Percentiles rank a stretch among this genome's conserved stretches.
Conservation (phyloP, 768 basidiomycete genomes). For the Dictyophora rubrovolvata region DNA sequence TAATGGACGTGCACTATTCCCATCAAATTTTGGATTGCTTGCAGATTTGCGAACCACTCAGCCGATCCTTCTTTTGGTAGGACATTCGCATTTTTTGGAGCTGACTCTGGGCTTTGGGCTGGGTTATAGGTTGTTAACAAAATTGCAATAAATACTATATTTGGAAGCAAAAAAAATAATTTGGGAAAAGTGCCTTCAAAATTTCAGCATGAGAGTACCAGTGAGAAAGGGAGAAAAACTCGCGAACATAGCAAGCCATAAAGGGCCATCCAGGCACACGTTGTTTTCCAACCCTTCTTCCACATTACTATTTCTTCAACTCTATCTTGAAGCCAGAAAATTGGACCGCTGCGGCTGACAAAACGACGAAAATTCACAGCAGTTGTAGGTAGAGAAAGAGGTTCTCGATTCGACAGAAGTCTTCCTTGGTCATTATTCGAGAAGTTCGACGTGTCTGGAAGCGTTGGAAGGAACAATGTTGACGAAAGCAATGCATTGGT, state of each 20-base stretch:
- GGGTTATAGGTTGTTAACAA: conserved; percentile 50
- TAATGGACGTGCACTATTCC: conserved; percentile 50
- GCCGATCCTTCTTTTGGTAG: conserved; percentile 49
- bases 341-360: conserved; percentile 59
- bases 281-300: conserved; percentile 66
- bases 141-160: conserved; percentile 47
- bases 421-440: conserved; percentile 13
- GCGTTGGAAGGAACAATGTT: conserved; percentile 5
- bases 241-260: conserved; percentile 75
- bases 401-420: conserved; percentile 50
- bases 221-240: neutral
- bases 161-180: conserved; percentile 60
- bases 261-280: conserved; percentile 60
- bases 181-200: conserved; percentile 66
- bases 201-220: neutral
- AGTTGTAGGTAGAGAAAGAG: conserved; percentile 67
- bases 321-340: conserved; percentile 88
- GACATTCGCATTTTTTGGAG: conserved; percentile 14
- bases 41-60: conserved; percentile 80
- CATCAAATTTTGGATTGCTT: conserved; percentile 89
- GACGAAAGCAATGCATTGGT: conserved; percentile 10
- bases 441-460: conserved; percentile 1
- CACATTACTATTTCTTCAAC: conserved; percentile 79
- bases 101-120: conserved; percentile 9
- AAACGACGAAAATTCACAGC: conserved; percentile 78